Percentiles rank a stretch among this genome's conserved stretches.
These are phyloP conservation scores for Aspergillus brunneoviolaceus DNA, from an alignment of 2,329 filamentous ascomycete genomes.

Conservation along the genomic window DNA sequence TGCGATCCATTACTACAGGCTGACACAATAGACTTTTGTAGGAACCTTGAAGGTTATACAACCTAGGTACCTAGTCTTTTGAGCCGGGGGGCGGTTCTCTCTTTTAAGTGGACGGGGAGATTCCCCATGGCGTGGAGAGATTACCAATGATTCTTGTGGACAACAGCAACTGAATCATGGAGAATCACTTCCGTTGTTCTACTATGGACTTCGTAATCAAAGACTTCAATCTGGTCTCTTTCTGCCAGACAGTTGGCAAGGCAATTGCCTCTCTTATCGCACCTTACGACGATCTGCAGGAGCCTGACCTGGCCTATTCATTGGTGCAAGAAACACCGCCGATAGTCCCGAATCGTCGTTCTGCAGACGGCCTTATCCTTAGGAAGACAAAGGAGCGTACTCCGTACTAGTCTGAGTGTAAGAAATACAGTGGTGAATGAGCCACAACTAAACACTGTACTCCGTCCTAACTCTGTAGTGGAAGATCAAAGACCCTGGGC, in stretches of 20 bases:
- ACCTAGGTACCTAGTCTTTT: not conserved
- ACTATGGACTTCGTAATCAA: not conserved
- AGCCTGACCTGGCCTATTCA: not conserved
- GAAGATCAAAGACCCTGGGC: not conserved
- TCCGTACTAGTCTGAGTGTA: not conserved
- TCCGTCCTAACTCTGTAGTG: not conserved
- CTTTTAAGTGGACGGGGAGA: not conserved
- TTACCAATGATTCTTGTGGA: not conserved
- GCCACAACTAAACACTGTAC: no score
- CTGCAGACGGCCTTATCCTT: conserved; percentile 3
- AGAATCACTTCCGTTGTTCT: not conserved
- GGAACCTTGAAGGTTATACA: not conserved
- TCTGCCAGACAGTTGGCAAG: not conserved
- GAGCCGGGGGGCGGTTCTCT: not conserved
- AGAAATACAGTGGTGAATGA: no score
- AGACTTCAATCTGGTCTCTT: not conserved
- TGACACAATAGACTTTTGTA: not conserved
- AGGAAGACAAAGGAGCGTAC: not conserved
- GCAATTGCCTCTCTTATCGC: not conserved
- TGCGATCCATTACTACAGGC: not conserved
- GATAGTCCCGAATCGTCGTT: conserved; percentile 7
- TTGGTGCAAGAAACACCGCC: not conserved
- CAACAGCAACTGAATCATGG: conserved; percentile 4
- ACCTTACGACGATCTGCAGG: conserved; percentile 1
- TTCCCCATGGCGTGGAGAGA: not conserved